Evolutionary conservation across 116 monocot species (phyloP), one percentile per base, ranked within the genome.

Genomic region (Papilionanthe hybrid): DNA sequence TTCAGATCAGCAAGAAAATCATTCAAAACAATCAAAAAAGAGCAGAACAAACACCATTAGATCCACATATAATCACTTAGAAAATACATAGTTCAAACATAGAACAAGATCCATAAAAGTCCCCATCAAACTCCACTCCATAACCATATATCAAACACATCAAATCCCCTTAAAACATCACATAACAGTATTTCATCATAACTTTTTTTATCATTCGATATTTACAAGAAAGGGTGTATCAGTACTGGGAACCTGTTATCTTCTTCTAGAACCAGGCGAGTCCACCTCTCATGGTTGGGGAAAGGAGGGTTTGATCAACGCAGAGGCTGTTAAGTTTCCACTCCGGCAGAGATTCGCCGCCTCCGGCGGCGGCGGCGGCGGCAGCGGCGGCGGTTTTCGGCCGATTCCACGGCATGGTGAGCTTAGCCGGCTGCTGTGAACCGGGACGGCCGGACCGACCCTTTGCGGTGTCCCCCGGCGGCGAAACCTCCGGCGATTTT

Each of bases 301-400:
- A 75, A 47, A 75, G 49, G 19, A 79, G 27, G 30, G 30, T 27
- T 22, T 79, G 44, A 15, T 79, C 79, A 19, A 43, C 11, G 50
- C 79, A 79, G 79, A 79, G 79, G 79, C 79, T 53, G 30, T 79
- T 8, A 67, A 79, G 79, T 30, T 79, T 79, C 79, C 79, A 79
- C 71, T 79, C 79, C 8, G 79, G 79, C 68, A 79, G 29, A 27
- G 79, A 25, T 3, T 78, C 78, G 28, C 55, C 41, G 9, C 42
- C 42, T 5, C 78, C 25, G 75, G 75, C 11, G 5, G 4, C 5
- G 28, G 48, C 9, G 28, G 48, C 5, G 37, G 37, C 37, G 2
- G 32, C 32, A 32, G 32, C 3, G 2, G 32, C 32, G 3, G 32
- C 3, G 22, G 7, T 74, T n/a, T 2, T 43, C 75, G 49, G 49